phyloP scores from a whole-genome alignment of 225 moss, liverwort and hornwort genomes.

The Bryoerythrophyllum caledonicum region DNA sequence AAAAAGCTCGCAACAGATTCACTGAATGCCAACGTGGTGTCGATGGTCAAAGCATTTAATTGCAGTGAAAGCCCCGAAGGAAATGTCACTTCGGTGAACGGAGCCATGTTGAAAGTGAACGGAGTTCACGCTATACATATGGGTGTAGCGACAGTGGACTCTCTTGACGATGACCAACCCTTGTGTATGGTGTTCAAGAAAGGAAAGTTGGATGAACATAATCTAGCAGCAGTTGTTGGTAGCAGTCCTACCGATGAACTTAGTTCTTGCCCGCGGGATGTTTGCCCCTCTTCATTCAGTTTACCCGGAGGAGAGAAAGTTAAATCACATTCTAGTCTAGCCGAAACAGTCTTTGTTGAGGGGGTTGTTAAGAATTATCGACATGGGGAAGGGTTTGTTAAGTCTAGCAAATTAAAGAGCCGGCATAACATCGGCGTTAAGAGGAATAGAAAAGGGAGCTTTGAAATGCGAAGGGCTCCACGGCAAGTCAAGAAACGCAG shows the following conservation, averaged over 20 bases:
- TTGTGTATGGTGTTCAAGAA: slow-evolving; percentile 54
- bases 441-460: slow-evolving; percentile 44
- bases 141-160: slow-evolving; percentile 21
- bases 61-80: no score
- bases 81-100: no score
- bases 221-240: slow-evolving; percentile 30
- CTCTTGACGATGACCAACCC: slow-evolving; percentile 51
- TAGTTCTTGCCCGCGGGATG: slow-evolving; percentile 11
- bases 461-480: slow-evolving; percentile 48
- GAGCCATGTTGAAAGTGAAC: slow-evolving; percentile 21
- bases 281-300: no score
- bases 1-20: no score
- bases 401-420: no score
- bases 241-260: slow-evolving; percentile 23
- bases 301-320: no score
- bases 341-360: no score
- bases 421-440: no score
- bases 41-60: no score
- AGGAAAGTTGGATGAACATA: slow-evolving; percentile 41
- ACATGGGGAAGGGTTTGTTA: slow-evolving; percentile 28
- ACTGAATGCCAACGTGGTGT: no score
- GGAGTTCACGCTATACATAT: slow-evolving; percentile 19
- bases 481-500: slow-evolving; percentile 58
- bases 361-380: slow-evolving; percentile 29
- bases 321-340: no score